Conservation (phyloP, 2,329 filamentous ascomycete species). For the Ramularia collo-cygni region DNA sequence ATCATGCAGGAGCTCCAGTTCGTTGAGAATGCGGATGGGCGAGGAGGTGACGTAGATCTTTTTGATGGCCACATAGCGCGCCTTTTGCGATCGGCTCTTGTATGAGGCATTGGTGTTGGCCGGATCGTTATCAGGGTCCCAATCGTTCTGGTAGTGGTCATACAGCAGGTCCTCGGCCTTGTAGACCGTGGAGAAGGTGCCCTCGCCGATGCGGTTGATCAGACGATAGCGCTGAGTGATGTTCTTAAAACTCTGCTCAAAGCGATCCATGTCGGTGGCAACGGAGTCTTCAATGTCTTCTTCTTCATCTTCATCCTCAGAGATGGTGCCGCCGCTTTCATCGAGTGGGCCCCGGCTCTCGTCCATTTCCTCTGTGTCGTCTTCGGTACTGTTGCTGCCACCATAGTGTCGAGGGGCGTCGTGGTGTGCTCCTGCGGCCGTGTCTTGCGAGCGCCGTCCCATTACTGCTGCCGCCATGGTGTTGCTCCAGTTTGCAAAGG, state of each 20-base stretch:
- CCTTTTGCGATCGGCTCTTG: conserved; percentile 31
- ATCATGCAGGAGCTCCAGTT: conserved; percentile 87
- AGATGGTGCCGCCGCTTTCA: conserved; percentile 44
- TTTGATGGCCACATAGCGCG: conserved; percentile 91
- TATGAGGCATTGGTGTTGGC: conserved; percentile 17
- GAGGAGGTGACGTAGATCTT: conserved; percentile 99
- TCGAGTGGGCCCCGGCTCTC: conserved; percentile 45
- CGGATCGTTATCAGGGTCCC: conserved; percentile 62
- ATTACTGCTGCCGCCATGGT: conserved; percentile 16
- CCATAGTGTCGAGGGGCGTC: conserved; percentile 6
- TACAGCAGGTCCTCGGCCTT: conserved; percentile 93
- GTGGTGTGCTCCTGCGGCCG: too few relatives aligned
- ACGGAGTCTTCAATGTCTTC: conserved; percentile 60
- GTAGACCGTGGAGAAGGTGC: conserved; percentile 97
- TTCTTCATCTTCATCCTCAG: conserved; percentile 48
- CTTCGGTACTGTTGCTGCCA: conserved; percentile 26
- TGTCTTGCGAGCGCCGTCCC: too few relatives aligned
- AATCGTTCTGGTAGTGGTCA: conserved; percentile 73
- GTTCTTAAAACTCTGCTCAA: conserved; percentile 74
- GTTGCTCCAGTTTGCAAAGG: conserved; percentile 8
- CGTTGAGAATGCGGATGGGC: conserved; percentile 87
- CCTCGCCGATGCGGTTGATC: conserved; percentile 96
- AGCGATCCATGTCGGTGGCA: conserved; percentile 76
- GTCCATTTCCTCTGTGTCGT: conserved; percentile 37
- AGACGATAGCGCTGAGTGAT: conserved; percentile 80